phyloP scores from a whole-genome alignment of 768 basidiomycete species.

The Mycena filopes region DNA sequence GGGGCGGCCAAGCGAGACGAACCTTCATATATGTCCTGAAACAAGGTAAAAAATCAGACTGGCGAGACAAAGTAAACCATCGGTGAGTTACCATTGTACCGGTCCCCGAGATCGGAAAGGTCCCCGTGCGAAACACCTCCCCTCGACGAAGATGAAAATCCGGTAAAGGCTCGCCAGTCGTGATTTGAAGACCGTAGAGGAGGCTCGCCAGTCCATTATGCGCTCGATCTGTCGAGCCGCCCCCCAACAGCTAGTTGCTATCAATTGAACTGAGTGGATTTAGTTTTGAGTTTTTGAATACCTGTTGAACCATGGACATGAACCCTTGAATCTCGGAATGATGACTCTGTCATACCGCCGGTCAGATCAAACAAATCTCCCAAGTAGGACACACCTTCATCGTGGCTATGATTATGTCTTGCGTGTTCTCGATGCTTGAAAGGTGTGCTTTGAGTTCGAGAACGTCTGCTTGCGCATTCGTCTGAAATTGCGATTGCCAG shows the following conservation, averaged over 20 bases:
- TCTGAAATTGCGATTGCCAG: no score
- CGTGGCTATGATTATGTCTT: no score
- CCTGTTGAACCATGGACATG: constrained; percentile 63
- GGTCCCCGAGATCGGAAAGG: constrained; percentile 61
- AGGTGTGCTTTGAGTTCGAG: no score
- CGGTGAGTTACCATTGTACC: constrained; percentile 50
- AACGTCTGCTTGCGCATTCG: no score
- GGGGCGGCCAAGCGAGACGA: background rate
- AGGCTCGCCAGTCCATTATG: constrained; percentile 59
- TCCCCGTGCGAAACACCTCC: constrained; percentile 60
- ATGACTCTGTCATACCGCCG: no score
- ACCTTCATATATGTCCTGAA: constrained; percentile 31
- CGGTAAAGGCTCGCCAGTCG: constrained; percentile 57
- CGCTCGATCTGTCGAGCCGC: constrained; percentile 45
- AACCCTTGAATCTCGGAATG: no score
- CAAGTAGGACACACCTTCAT: no score
- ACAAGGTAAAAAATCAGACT: background rate
- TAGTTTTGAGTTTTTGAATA: constrained; percentile 27
- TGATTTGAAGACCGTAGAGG: constrained; percentile 58
- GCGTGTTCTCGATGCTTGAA: no score
- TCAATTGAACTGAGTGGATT: background rate
- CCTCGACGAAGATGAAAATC: constrained; percentile 61
- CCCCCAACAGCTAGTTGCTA: constrained; percentile 42
- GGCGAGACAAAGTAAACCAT: constrained; percentile 37
- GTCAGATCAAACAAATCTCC: no score